phyloP scores from a whole-genome alignment of 495 filamentous ascomycete species.

The Penicillium taxi region DNA sequence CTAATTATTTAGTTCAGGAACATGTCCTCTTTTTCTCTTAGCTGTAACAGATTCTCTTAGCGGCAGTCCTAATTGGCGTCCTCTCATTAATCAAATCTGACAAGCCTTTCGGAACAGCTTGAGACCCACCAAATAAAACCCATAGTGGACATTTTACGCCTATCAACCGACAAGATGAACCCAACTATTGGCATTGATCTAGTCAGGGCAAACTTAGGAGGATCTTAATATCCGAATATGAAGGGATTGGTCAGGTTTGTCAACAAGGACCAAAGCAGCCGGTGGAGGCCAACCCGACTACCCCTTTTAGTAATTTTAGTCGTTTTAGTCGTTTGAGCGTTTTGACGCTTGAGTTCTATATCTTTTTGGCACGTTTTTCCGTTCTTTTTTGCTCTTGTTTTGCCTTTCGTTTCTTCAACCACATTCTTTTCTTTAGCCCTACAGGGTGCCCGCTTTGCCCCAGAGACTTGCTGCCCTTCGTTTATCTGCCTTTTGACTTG shows the following conservation, averaged over 20 bases:
- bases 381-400: neutral
- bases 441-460: neutral
- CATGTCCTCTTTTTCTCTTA: no score
- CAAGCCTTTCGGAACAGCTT: neutral
- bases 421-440: no score
- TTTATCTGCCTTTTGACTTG: neutral
- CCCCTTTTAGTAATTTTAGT: neutral
- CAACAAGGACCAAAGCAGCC: no score
- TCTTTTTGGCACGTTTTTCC: neutral
- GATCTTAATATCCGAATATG: constrained; percentile 7
- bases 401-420: constrained; percentile 2
- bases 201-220: constrained; percentile 3
- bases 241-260: constrained; percentile 15
- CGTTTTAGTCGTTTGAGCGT: neutral
- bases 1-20: no score
- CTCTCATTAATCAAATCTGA: no score
- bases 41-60: no score
- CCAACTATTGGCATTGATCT: constrained; percentile 7
- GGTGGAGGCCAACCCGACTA: no score
- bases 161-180: constrained; percentile 1
- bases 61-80: no score
- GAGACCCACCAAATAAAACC: constrained; percentile 3
- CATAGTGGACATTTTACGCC: neutral
- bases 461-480: constrained; percentile 1
- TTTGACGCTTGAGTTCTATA: neutral